Evolutionary conservation across 164 flowering plant genomes (phyloP), one percentile per base, ranked within the genome.

Genomic region (Liquidambar formosana): DNA sequence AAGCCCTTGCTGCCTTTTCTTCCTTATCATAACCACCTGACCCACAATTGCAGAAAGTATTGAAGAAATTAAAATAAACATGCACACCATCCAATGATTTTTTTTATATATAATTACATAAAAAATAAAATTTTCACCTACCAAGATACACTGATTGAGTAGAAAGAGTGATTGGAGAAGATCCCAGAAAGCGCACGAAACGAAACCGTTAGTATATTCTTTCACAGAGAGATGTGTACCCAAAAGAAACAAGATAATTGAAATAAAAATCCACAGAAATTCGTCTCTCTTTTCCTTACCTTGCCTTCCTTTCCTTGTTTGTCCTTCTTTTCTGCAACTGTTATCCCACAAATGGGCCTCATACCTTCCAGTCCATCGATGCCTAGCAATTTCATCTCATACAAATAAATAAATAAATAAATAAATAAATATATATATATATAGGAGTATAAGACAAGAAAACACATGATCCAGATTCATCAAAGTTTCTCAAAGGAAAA

Each of bases 261-360:
- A n/a, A n/a, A n/a, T n/a, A n/a, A n/a, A n/a, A n/a, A n/a, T n/a
- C n/a, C n/a, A n/a, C n/a, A n/a, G n/a, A n/a, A n/a, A n/a, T n/a
- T n/a, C n/a, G n/a, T n/a, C n/a, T n/a, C n/a, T n/a, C n/a, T n/a
- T n/a, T n/a, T n/a, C n/a, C n/a, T 68, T 15, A 88, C 97, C 97
- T 87, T 92, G 97, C 69, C 95, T 84, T 78, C 97, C 97, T 82
- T 92, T 92, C 72, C 97, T 86, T 4, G 95, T 92, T 77, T 92
- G 97, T 43, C 97, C 97, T 77, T 92, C 97, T 75, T 90, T 92
- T 67, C 90, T 86, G 71, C 97, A 89, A 75, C 94, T 92, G 57
- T 88, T 92, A 66, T 92, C 97, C 97, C 97, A 92, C 70, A 92
- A 76, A 83, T 92, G 97, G 16, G 97, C 97, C 65, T 92, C 97